Conservation (phyloP, 345 rosid genomes). For the Corchorus capsularis region DNA sequence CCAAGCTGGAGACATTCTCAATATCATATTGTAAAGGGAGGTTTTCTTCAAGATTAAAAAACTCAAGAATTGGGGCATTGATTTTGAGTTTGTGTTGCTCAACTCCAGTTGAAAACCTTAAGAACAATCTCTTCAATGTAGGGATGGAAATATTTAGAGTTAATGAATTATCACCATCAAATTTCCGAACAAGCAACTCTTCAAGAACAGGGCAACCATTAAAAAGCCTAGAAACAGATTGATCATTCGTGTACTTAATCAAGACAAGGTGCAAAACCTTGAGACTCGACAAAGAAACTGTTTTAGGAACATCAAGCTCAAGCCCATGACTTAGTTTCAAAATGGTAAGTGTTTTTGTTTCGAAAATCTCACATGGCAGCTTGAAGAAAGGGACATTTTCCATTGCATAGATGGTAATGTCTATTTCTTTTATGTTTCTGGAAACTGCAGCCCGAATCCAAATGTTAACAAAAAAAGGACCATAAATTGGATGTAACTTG, state of each 20-base stretch:
- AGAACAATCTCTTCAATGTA: background rate
- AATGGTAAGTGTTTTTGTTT: background rate
- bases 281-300: background rate
- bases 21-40: background rate
- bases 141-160: background rate
- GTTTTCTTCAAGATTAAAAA: background rate
- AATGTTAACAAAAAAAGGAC: too few relatives aligned
- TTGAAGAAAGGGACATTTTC: background rate
- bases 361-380: constrained; percentile 4
- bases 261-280: constrained; percentile 10
- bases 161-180: background rate
- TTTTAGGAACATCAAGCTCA: constrained; percentile 13
- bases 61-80: background rate
- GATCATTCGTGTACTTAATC: constrained; percentile 3
- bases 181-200: background rate
- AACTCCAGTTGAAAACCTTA: background rate
- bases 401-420: background rate
- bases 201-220: constrained; percentile 8
- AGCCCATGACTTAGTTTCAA: constrained; percentile 4
- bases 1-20: constrained; percentile 11
- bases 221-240: background rate
- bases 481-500: too few relatives aligned
- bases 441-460: background rate
- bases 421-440: constrained; percentile 1
- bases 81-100: background rate